Conservation (phyloP, 306 rosid genomes). For the Coriaria nepalensis region DNA sequence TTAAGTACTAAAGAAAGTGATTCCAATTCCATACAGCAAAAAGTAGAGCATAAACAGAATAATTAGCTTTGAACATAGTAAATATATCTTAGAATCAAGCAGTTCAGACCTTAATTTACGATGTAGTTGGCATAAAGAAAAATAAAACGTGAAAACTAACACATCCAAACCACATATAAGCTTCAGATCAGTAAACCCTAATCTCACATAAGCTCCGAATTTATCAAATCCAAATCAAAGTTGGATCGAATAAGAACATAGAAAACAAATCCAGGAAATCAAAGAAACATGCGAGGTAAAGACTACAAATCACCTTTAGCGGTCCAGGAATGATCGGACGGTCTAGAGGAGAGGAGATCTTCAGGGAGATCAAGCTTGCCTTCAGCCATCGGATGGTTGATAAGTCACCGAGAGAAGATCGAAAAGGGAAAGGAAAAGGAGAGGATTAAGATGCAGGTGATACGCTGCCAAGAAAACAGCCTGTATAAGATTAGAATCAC, state of each 20-base stretch:
- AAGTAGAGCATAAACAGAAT: neutral
- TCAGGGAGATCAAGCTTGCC: constrained; percentile 43
- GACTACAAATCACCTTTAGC: constrained; percentile 22
- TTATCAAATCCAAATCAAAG: constrained; percentile 10
- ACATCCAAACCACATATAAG: neutral
- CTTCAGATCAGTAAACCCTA: constrained; percentile 18
- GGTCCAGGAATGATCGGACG: constrained; percentile 37
- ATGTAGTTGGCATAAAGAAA: neutral
- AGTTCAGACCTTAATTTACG: constrained; percentile 11
- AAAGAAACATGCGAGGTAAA: neutral
- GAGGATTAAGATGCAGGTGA: neutral
- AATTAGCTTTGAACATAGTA: neutral
- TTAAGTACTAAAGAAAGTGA: neutral
- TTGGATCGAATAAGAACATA: neutral
- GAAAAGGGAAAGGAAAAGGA: neutral
- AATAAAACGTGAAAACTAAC: constrained; percentile 6
- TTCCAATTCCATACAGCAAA: neutral
- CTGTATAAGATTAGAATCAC: neutral
- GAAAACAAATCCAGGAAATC: neutral
- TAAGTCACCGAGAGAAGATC: constrained; percentile 5
- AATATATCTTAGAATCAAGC: neutral
- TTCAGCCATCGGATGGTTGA: constrained; percentile 30
- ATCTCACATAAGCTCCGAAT: constrained; percentile 8
- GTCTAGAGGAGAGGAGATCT: constrained; percentile 33
- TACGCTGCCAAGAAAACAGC: constrained; percentile 5